Percentiles rank a stretch among this genome's conserved stretches.
phyloP scores from a whole-genome alignment of 2,329 filamentous ascomycete species.

The Exophiala calicioides region DNA sequence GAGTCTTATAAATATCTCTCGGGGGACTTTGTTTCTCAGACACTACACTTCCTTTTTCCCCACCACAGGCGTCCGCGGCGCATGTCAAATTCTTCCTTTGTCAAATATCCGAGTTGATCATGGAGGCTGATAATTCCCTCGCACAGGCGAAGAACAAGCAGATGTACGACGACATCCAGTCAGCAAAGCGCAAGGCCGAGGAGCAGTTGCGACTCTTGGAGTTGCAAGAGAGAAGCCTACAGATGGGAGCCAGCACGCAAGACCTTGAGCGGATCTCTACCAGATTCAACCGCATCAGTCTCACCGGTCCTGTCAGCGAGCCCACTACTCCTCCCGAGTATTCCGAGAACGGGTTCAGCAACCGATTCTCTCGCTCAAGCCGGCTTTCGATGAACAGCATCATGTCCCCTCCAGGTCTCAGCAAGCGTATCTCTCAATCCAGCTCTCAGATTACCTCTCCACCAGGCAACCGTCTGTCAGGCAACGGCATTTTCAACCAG shows the following conservation, averaged over 20 bases:
- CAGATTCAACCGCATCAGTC: constrained; percentile 42
- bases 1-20: constrained; percentile 5
- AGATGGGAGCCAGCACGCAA: constrained; percentile 73
- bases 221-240: constrained; percentile 49
- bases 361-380: constrained; percentile 79
- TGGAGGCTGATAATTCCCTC: constrained; percentile 50
- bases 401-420: constrained; percentile 74
- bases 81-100: constrained; percentile 1
- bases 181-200: constrained; percentile 87
- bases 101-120: neutral
- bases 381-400: constrained; percentile 88
- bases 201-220: constrained; percentile 89
- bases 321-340: constrained; percentile 96
- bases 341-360: constrained; percentile 76
- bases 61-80: neutral
- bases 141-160: constrained; percentile 83
- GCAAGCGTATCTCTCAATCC: constrained; percentile 72
- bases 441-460: constrained; percentile 81
- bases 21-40: neutral
- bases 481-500: constrained; percentile 34
- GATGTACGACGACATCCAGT: constrained; percentile 86
- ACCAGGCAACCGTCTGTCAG: constrained; percentile 62
- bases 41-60: neutral
- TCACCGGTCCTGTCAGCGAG: constrained; percentile 76
- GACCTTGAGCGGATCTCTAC: constrained; percentile 84